These are phyloP conservation scores for Aspergillus heteromorphus DNA, from an alignment of 495 filamentous ascomycete genomes.

Conservation along the genomic window DNA sequence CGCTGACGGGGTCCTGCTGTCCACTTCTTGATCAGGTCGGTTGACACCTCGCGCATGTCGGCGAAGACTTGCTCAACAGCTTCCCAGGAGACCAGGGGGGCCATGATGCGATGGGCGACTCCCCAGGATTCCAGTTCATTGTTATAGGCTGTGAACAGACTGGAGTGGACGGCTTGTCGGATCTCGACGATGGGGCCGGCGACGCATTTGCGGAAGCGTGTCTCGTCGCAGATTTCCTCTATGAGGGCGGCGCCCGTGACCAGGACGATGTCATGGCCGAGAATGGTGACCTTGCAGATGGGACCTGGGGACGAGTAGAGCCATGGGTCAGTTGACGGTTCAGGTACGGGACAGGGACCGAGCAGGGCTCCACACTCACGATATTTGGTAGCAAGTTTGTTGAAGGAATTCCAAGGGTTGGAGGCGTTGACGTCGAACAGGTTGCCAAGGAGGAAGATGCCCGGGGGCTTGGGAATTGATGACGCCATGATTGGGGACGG, in stretches of 20 bases:
- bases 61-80: constrained; percentile 28
- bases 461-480: constrained; percentile 59
- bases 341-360: background rate
- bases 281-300: constrained; percentile 65
- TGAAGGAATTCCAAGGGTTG: constrained; percentile 59
- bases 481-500: constrained; percentile 27
- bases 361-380: constrained; percentile 31
- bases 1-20: constrained; percentile 46
- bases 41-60: constrained; percentile 64
- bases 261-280: constrained; percentile 47
- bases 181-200: constrained; percentile 54
- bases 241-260: constrained; percentile 53
- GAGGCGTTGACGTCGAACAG: constrained; percentile 56
- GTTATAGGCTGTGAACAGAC: constrained; percentile 66
- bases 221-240: constrained; percentile 69
- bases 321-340: background rate
- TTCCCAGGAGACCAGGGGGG: constrained; percentile 30
- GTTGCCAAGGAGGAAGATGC: constrained; percentile 64
- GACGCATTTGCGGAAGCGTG: constrained; percentile 62
- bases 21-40: constrained; percentile 68
- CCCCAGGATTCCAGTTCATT: constrained; percentile 61
- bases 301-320: constrained; percentile 35
- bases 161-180: constrained; percentile 58
- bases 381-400: constrained; percentile 59
- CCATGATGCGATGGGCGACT: constrained; percentile 65